Evolutionary conservation across 306 rosid species (phyloP).

Genomic region (Lathyrus sativus): DNA sequence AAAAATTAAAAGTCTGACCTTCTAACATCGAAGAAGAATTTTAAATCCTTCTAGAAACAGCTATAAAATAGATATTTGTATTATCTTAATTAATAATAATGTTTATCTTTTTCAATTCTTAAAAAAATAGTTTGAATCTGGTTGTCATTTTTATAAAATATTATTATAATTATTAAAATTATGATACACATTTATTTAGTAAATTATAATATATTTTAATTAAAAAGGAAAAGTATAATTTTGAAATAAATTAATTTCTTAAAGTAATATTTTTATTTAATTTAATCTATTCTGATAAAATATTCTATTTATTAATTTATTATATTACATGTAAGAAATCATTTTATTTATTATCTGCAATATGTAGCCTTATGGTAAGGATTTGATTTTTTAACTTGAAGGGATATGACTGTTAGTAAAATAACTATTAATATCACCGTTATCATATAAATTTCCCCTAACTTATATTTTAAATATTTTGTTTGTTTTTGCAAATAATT

Average conservation of each 20-base stretch:
- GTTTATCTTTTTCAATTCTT: not conserved
- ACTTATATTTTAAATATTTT: too few species aligned
- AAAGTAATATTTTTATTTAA: not conserved
- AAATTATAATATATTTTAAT: not conserved
- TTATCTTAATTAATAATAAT: not conserved
- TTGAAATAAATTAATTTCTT: constrained; percentile 7
- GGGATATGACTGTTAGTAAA: too few species aligned
- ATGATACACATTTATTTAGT: not conserved
- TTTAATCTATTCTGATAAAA: not conserved
- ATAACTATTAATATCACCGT: too few species aligned
- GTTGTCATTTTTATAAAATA: not conserved
- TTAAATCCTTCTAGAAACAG: too few species aligned
- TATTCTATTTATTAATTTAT: not conserved
- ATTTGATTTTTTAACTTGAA: too few species aligned
- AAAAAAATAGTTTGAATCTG: not conserved
- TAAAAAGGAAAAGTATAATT: not conserved
- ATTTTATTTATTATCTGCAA: not conserved
- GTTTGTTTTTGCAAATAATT: not conserved
- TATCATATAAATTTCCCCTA: too few species aligned
- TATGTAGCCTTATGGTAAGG: too few species aligned
- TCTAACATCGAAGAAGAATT: not conserved
- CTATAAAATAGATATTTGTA: not conserved
- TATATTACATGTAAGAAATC: not conserved
- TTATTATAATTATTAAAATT: not conserved
- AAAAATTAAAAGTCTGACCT: not conserved